phyloP scores from a whole-genome alignment of 495 filamentous ascomycete genomes.

The Xylaria castorea region DNA sequence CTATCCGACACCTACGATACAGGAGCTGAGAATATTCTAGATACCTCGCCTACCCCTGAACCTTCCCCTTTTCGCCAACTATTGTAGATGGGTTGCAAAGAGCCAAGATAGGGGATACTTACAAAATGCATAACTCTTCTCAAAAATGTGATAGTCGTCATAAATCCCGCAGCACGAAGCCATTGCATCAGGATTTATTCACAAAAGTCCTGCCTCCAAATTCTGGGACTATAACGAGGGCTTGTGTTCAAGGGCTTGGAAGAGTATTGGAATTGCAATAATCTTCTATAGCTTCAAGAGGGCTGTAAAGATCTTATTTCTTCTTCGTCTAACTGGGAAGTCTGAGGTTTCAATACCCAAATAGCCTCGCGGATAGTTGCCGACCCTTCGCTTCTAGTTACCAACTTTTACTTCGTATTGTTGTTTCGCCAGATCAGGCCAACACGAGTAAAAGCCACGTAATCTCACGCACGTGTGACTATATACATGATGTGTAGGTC shows the following conservation, averaged over 20 bases:
- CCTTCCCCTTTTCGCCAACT: not conserved
- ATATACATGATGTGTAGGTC: not conserved
- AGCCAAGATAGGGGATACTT: not conserved
- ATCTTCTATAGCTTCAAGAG: not conserved
- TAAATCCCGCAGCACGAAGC: not conserved
- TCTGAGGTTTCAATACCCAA: not conserved
- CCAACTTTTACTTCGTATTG: too few species aligned
- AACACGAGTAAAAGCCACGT: not conserved
- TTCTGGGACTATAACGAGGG: not conserved
- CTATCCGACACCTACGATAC: not conserved
- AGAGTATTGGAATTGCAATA: not conserved
- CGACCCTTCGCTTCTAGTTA: not conserved
- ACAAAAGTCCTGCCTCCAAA: not conserved
- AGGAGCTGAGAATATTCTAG: not conserved
- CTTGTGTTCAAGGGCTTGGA: not conserved
- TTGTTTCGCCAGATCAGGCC: too few species aligned
- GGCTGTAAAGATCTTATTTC: not conserved
- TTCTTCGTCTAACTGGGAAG: not conserved
- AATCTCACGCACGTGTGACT: not conserved
- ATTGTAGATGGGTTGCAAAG: not conserved
- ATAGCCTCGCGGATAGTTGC: not conserved
- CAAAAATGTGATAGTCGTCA: not conserved
- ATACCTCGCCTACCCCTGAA: not conserved
- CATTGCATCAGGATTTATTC: not conserved
- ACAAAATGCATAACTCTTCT: not conserved